A percentile compares a stretch with the other conserved stretches of the same genome.
Evolutionary conservation across 2,329 filamentous ascomycete genomes (phyloP).

Genomic region (Fusarium algeriense): DNA sequence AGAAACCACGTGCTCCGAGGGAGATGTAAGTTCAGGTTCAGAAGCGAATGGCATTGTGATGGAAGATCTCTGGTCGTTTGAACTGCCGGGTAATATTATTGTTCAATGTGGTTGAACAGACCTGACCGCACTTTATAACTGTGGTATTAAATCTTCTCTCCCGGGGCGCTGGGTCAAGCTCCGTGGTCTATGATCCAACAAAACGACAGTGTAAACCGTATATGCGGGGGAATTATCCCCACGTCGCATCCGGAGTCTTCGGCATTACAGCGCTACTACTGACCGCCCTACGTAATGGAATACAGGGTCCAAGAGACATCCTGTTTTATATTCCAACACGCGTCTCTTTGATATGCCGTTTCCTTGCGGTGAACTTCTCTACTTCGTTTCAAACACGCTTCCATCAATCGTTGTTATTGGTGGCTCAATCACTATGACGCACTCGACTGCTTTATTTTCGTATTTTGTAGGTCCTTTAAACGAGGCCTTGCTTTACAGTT

Average conservation of each 20-base stretch:
- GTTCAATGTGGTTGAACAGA: no score
- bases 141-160: background rate
- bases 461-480: background rate
- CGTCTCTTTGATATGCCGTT: background rate
- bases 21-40: background rate
- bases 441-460: background rate
- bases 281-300: background rate
- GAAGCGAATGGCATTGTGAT: background rate
- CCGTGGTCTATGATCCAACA: background rate
- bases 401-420: background rate
- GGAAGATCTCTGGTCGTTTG: background rate
- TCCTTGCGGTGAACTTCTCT: background rate
- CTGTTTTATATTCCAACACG: background rate
- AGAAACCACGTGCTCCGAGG: background rate
- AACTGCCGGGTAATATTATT: no score
- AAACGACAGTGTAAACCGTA: background rate
- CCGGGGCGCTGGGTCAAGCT: background rate
- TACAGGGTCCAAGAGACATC: background rate
- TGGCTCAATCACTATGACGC: background rate
- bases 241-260: background rate
- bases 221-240: background rate
- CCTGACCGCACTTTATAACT: background rate
- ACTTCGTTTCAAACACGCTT: background rate
- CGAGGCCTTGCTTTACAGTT: slow-evolving; percentile 1
- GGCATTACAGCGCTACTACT: background rate